Base-by-base conservation (phyloP, 148 eudicot species). In the Salicornia ramosissima region DNA sequence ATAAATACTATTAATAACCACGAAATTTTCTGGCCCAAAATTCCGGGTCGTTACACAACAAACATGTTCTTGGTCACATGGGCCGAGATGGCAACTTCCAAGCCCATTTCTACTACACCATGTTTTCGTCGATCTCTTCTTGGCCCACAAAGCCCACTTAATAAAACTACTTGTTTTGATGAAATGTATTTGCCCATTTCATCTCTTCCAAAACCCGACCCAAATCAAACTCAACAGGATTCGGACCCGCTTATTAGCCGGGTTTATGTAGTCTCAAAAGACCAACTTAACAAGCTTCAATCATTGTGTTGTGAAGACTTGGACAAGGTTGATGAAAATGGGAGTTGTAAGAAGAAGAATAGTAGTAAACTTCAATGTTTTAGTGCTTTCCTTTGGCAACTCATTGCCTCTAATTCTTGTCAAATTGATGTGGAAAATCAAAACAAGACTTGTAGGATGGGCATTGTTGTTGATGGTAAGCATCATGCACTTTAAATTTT, bases 51-150 rank as follows among this genome's bases (percentile, higher is more conserved):
- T n/a, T n/a, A n/a, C n/a, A n/a, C n/a, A n/a, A n/a, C n/a, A n/a
- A n/a, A n/a, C n/a, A 83, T 89, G 88, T 89, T 92, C 36, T 83
- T 86, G 22, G 86, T 84, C 2, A 75, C 97, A 19, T 92, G 97
- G 97, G 82, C 89, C 0, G 85, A 85, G 65, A 77, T 77, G 45
- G 83, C 89, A 10, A 75, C 69, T 14, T 74, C 77, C 6, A 72
- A 63, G 29, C 76, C 77, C 16, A 45, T 72, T 11, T 51, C 88
- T 11, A 50, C 6, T 0, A 24, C 61, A 2, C 97, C 90, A 13
- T 78, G 73, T 12, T 83, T 87, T 49, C 77, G 78, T 0, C 86
- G 92, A 14, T 81, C 92, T 0, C 63, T 89, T 1, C 75, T 87
- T 57, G 62, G 68, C 61, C 87, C 97, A 1, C 78, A 90, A 0